phyloP scores from a whole-genome alignment of 2,329 filamentous ascomycete genomes.

The Plenodomus tracheiphilus region DNA sequence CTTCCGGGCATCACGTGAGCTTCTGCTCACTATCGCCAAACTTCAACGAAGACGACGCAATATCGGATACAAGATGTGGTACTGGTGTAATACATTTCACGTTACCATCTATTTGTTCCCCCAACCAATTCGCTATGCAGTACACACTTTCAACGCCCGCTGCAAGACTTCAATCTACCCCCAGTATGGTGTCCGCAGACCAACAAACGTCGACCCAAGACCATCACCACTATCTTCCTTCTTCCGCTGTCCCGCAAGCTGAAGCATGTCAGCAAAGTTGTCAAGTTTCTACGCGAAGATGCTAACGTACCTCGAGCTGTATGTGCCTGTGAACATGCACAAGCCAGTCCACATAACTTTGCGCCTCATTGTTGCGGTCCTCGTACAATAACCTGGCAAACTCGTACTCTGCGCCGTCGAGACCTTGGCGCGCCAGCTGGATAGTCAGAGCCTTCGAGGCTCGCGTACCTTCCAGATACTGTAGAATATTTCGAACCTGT shows the following conservation, averaged over 20 bases:
- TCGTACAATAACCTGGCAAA: constrained; percentile 90
- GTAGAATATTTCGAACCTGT: constrained; percentile 89
- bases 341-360: constrained; percentile 98
- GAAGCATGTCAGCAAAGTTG: constrained; percentile 12
- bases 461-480: constrained; percentile 78
- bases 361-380: constrained; percentile 95
- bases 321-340: constrained; percentile 93
- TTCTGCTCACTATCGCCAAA: neutral
- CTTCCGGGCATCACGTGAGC: constrained; percentile 4
- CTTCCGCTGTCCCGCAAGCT: constrained; percentile 69
- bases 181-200: constrained; percentile 47
- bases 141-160: constrained; percentile 13
- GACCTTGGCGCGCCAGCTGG: constrained; percentile 86
- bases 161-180: constrained; percentile 22
- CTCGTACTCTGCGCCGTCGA: constrained; percentile 95
- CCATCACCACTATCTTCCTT: constrained; percentile 60
- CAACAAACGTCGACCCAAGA: constrained; percentile 42
- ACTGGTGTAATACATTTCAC: constrained; percentile 5
- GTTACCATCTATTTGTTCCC: constrained; percentile 7
- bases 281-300: neutral
- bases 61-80: neutral
- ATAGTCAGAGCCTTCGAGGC: constrained; percentile 87
- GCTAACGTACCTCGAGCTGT: constrained; percentile 69
- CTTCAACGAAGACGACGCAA: neutral
- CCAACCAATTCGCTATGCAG: constrained; percentile 32